phyloP scores from a whole-genome alignment of 2,329 filamentous ascomycete species.

The Talaromyces funiculosus region DNA sequence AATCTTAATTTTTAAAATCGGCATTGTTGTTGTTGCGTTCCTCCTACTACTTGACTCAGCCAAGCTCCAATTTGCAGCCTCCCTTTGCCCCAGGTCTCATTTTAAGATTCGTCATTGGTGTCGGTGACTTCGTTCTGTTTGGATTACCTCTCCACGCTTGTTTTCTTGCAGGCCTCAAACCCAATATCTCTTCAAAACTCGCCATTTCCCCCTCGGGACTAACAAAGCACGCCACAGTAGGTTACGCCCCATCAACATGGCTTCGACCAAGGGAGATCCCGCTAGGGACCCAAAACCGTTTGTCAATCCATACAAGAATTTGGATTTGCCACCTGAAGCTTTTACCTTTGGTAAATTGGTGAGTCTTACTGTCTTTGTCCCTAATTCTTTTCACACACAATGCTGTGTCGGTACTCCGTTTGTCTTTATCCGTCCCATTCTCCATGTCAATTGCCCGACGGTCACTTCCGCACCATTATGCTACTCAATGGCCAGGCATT shows the following conservation, averaged over 20 bases:
- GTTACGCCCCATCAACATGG: neutral
- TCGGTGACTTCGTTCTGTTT: neutral
- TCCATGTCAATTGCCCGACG: neutral
- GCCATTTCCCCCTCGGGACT: neutral
- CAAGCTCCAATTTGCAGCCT: neutral
- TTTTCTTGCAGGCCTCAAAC: neutral
- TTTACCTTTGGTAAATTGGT: conserved; percentile 5
- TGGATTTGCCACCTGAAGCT: conserved; percentile 12
- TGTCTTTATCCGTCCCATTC: neutral
- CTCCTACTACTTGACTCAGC: neutral
- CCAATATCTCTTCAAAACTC: neutral
- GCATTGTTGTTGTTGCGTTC: neutral
- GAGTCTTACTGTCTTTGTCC: conserved; percentile 3
- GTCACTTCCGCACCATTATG: neutral
- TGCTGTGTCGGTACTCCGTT: neutral
- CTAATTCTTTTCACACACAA: neutral
- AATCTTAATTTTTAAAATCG: neutral
- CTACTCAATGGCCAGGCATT: neutral
- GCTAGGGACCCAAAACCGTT: conserved; percentile 10
- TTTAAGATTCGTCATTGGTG: neutral
- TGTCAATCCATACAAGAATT: conserved; percentile 8
- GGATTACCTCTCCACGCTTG: neutral
- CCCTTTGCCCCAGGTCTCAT: neutral
- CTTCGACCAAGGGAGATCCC: conserved; percentile 6
- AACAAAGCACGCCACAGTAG: neutral